A percentile compares a stretch with the other conserved stretches of the same genome.
These are phyloP conservation scores for Paramecium biaurelia DNA, from an alignment of 73 alveolate species.

Conservation along the genomic window DNA sequence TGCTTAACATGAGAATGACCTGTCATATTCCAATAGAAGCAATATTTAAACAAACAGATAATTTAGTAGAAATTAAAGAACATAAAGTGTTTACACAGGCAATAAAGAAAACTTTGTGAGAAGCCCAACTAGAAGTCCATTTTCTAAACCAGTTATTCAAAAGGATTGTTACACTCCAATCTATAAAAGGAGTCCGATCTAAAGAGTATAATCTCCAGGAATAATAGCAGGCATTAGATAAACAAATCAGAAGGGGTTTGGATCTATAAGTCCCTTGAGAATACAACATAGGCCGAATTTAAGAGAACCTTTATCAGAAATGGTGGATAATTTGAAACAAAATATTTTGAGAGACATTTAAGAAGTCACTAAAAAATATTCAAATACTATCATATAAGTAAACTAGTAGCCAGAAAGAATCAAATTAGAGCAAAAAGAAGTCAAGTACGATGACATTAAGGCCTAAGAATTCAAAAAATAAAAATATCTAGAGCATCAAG, in stretches of 20 bases:
- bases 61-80: constrained; percentile 41
- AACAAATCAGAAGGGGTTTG: neutral
- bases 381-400: neutral
- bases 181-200: neutral
- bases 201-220: constrained; percentile 26
- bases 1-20: neutral
- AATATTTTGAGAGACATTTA: constrained; percentile 27
- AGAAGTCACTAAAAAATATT: constrained; percentile 26
- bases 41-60: neutral
- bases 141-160: neutral
- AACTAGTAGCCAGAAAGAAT: neutral
- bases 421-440: neutral
- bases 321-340: constrained; percentile 41
- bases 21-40: constrained; percentile 33
- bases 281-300: neutral
- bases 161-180: constrained; percentile 4
- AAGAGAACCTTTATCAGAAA: neutral
- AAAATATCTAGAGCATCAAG: neutral
- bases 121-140: constrained; percentile 19
- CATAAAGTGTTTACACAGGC: constrained; percentile 10
- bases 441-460: neutral
- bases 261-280: constrained; percentile 36
- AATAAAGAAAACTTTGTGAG: constrained; percentile 11
- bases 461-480: constrained; percentile 20
- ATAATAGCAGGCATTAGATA: neutral